Conservation (phyloP, 1,284 basidiomycete genomes). For the Coriolopsis trogii region DNA sequence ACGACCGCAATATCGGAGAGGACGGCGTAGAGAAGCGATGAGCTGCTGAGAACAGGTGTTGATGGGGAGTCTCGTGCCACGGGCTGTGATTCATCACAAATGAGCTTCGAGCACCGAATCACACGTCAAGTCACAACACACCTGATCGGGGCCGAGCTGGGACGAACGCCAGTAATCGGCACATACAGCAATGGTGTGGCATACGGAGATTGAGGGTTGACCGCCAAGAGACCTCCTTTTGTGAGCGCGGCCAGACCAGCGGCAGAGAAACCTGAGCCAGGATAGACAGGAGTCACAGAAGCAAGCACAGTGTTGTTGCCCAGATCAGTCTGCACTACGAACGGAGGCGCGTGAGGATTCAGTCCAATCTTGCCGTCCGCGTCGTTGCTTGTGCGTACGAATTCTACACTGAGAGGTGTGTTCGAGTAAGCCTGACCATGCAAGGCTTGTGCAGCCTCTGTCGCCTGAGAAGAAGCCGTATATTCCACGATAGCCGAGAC, state of each 20-base stretch:
- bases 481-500: constrained; percentile 68
- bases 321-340: constrained; percentile 27
- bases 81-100: constrained; percentile 5
- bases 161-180: constrained; percentile 24
- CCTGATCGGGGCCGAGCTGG: constrained; percentile 34
- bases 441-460: constrained; percentile 62
- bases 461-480: constrained; percentile 50
- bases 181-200: constrained; percentile 27
- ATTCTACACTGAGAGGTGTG: constrained; percentile 49
- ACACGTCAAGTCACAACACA: constrained; percentile 6
- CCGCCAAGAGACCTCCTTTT: constrained; percentile 24
- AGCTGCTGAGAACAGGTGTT: constrained; percentile 17
- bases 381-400: constrained; percentile 34
- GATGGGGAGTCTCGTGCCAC: constrained; percentile 16
- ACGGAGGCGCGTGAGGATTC: constrained; percentile 39
- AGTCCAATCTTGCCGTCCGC: constrained; percentile 30
- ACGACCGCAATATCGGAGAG: constrained; percentile 21
- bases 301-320: constrained; percentile 15
- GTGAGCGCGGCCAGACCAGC: constrained; percentile 18
- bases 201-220: constrained; percentile 24
- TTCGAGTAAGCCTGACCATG: constrained; percentile 63
- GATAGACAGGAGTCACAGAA: constrained; percentile 20
- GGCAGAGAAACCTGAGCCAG: constrained; percentile 13
- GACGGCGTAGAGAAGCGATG: constrained; percentile 27
- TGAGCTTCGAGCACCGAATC: background rate